Evolutionary conservation across 2,329 filamentous ascomycete genomes (phyloP), one percentile per base, ranked within the genome.

Genomic region (Fusarium begoniae): DNA sequence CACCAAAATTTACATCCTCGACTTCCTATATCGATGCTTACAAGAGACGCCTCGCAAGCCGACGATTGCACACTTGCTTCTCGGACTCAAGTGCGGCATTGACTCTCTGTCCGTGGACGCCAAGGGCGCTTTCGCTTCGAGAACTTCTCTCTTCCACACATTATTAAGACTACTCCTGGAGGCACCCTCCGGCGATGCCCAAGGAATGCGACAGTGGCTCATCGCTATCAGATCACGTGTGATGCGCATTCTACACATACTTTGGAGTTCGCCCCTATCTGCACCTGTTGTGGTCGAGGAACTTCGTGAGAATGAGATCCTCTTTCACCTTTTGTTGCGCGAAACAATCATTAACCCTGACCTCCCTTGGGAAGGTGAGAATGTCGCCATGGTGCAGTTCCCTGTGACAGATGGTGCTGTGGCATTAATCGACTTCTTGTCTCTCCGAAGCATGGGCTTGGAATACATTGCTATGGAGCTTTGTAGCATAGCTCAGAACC

Each of bases 391-490:
- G 45, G 86, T 90, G 2, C 87, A 91, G 12, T 96, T 98, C 78
- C 90, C 94, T 63, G 83, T 91, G 24, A 89, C 88, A 0, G 86
- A 91, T 26, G 91, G 93, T 15, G 91, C 93, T 4, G 82, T 88
- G 41, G 90, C 93, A 2, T 89, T 96, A 44, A 88, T 92, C 40
- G 91, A 96, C 77, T 97, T 97, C 80, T 86, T 99, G 51, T 87
- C 90, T 18, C 88, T 94, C 66, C 90, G 97, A 63, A 91, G 93
- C 58, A 90, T 94, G 77, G 89, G 94, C 44, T 89, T 97, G 70
- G 94, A 97, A 78, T 98, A 98, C 79, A 90, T 94, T 40, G 92
- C 93, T 20, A 91, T 93, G 69, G 96, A 98, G 81, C 88, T 99
- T 43, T 94, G 94, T 76, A 89, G 92, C 66, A 91, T 95, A 41